These are phyloP conservation scores for Candida mesenterica DNA, from an alignment of 1,139 yeast genomes.

Conservation along the genomic window DNA sequence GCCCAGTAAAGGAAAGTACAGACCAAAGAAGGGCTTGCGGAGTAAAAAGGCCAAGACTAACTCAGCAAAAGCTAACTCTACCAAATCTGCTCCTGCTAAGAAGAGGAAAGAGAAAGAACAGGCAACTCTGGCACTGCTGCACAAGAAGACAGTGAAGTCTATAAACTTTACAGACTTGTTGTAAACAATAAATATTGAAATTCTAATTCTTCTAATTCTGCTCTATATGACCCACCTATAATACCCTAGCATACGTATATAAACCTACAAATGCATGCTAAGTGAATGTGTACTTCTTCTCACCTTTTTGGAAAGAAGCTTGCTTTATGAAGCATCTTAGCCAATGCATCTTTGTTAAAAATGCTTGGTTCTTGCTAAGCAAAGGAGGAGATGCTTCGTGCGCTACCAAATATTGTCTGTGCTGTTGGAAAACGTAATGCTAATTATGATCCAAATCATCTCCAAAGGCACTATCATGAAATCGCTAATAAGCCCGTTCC, in stretches of 20 bases:
- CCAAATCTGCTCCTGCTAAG: slow-evolving; percentile 1
- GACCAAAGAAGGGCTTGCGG: slow-evolving; percentile 3
- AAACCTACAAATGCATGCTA: no score
- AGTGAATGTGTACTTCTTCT: neutral
- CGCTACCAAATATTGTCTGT: slow-evolving; percentile 1
- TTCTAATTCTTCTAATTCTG: neutral
- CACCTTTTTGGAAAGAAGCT: neutral
- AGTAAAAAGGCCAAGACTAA: no score
- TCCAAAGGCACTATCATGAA: neutral
- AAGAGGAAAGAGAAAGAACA: slow-evolving; percentile 3
- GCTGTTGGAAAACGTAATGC: no score
- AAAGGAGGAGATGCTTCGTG: no score
- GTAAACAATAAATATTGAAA: neutral
- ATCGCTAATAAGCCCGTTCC: neutral
- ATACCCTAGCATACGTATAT: no score
- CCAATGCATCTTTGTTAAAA: no score
- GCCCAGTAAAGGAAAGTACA: slow-evolving; percentile 4
- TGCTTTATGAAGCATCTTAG: neutral
- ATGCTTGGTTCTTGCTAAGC: no score
- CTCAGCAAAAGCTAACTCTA: neutral
- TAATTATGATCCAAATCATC: neutral
- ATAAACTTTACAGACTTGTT: slow-evolving; percentile 20
- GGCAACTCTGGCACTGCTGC: neutral
- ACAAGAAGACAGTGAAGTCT: slow-evolving; percentile 17
- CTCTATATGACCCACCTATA: no score